Conservation (phyloP, 2,329 filamentous ascomycete species). For the Cadophora sp. region DNA sequence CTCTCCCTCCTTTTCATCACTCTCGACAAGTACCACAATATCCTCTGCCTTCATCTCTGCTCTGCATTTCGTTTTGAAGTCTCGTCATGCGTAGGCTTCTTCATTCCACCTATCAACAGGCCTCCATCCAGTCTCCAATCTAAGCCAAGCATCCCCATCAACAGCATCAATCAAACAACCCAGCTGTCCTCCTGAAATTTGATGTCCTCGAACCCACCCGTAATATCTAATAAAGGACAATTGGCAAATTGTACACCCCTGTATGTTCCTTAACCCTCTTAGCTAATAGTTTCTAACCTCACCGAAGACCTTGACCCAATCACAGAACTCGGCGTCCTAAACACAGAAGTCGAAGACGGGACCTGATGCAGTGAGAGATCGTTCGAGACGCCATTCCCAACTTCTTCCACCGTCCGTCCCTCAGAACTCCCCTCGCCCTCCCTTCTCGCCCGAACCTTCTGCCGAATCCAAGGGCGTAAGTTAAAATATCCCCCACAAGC, state of each 20-base stretch:
- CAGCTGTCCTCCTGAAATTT: too few relatives aligned
- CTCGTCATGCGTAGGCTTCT: too few relatives aligned
- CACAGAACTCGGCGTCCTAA: constrained; percentile 17
- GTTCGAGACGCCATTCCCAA: constrained; percentile 33
- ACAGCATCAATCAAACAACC: too few relatives aligned
- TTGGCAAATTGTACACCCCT: background rate
- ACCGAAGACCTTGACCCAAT: background rate
- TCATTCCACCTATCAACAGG: too few relatives aligned
- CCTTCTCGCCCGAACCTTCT: constrained; percentile 42
- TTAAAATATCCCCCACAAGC: constrained; percentile 71
- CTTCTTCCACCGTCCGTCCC: constrained; percentile 5
- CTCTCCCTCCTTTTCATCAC: too few relatives aligned
- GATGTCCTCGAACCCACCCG: background rate
- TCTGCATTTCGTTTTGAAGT: too few relatives aligned
- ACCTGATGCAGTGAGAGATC: constrained; percentile 54
- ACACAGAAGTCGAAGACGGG: constrained; percentile 64
- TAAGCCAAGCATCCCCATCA: too few relatives aligned
- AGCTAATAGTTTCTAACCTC: background rate
- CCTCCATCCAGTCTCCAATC: too few relatives aligned
- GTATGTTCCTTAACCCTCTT: background rate
- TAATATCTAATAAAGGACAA: too few relatives aligned
- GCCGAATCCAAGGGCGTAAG: constrained; percentile 61
- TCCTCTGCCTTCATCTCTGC: too few relatives aligned
- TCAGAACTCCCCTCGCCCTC: constrained; percentile 15
- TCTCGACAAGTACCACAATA: too few relatives aligned